phyloP scores from a whole-genome alignment of 2,329 filamentous ascomycete species.

The Ilyonectria mors-panacis region DNA sequence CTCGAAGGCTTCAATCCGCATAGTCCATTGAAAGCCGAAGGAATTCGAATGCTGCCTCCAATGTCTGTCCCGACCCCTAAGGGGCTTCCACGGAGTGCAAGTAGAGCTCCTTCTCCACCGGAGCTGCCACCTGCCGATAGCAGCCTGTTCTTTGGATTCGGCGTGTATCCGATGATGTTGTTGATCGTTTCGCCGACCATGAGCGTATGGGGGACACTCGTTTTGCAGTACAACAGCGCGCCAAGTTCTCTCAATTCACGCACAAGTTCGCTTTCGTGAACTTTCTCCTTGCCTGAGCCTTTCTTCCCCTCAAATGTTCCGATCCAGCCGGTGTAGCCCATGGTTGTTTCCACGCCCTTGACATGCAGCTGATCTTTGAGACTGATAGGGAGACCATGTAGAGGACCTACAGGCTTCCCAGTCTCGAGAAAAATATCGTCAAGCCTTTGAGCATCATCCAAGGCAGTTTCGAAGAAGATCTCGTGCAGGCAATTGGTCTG shows the following conservation, averaged over 20 bases:
- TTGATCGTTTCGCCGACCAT: constrained; percentile 41
- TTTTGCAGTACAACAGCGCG: constrained; percentile 67
- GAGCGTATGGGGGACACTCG: constrained; percentile 51
- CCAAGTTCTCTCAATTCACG: constrained; percentile 63
- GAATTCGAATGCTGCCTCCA: constrained; percentile 35
- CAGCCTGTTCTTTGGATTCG: constrained; percentile 21
- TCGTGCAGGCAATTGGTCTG: constrained; percentile 27
- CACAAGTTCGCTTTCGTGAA: constrained; percentile 62
- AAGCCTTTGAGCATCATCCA: constrained; percentile 30
- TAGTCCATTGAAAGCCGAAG: constrained; percentile 26
- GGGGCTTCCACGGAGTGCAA: constrained; percentile 22
- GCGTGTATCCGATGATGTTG: constrained; percentile 17
- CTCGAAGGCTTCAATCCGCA: constrained; percentile 29
- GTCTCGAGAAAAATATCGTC: constrained; percentile 15
- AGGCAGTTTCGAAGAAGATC: constrained; percentile 34
- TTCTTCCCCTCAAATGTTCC: constrained; percentile 56
- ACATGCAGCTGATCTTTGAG: constrained; percentile 74
- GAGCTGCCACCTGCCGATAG: constrained; percentile 31
- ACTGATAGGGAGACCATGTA: constrained; percentile 35
- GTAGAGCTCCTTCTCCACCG: constrained; percentile 31
- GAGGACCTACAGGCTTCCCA: constrained; percentile 21
- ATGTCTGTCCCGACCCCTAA: constrained; percentile 35
- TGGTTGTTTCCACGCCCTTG: constrained; percentile 67
- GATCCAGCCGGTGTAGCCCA: constrained; percentile 67
- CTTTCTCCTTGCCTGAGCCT: constrained; percentile 53